phyloP scores from a whole-genome alignment of 345 rosid species.

The Eucalyptus paniculata region DNA sequence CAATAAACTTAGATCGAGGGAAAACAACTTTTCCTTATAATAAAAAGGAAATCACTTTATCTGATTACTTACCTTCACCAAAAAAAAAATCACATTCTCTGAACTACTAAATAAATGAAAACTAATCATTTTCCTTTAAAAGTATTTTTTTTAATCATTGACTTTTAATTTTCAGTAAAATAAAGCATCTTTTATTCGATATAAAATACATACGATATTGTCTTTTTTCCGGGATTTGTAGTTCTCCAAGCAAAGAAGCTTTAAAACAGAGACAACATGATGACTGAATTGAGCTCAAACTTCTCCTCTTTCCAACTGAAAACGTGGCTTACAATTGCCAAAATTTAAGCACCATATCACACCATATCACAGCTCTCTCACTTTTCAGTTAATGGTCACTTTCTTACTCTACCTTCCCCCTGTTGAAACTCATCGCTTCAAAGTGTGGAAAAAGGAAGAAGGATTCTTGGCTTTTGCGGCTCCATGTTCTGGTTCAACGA shows the following conservation, averaged over 20 bases:
- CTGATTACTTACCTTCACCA: no score
- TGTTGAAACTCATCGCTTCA: neutral
- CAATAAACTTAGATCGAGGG: fast-evolving
- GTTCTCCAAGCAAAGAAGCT: neutral
- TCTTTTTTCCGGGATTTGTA: neutral
- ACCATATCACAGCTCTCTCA: neutral
- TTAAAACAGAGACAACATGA: neutral
- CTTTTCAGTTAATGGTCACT: neutral
- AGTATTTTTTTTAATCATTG: neutral
- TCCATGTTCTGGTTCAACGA: neutral
- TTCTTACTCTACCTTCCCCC: neutral
- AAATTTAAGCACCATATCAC: neutral
- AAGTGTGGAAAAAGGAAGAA: neutral
- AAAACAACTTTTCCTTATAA: fast-evolving
- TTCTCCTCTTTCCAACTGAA: constrained; percentile 1
- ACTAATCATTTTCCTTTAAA: neutral
- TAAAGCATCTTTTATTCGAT: neutral
- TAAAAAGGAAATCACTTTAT: neutral
- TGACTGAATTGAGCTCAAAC: neutral
- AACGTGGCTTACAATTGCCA: constrained; percentile 20
- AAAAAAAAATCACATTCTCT: neutral
- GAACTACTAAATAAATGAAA: fast-evolving
- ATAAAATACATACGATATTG: neutral
- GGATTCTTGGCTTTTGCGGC: neutral
- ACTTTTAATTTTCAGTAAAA: neutral